Conservation (phyloP, 2,329 filamentous ascomycete species). For the Aspergillus fumigatus region DNA sequence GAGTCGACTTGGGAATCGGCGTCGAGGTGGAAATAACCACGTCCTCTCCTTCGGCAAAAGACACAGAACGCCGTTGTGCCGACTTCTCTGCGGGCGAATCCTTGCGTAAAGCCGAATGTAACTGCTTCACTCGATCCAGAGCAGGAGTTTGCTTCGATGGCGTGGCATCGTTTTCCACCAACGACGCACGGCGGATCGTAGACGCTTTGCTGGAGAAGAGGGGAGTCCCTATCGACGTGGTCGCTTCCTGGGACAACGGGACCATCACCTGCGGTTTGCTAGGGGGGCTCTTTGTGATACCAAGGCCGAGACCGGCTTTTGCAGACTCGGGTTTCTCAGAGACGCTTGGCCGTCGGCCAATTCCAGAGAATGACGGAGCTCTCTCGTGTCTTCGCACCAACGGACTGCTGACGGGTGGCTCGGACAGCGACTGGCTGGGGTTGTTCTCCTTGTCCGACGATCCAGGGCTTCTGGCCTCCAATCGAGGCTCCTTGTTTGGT, state of each 20-base stretch:
- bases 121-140: slow-evolving; percentile 12
- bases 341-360: slow-evolving; percentile 15
- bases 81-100: slow-evolving; percentile 12
- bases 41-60: slow-evolving; percentile 21
- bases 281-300: slow-evolving; percentile 26
- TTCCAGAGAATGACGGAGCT: slow-evolving; percentile 18
- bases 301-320: slow-evolving; percentile 21
- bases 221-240: slow-evolving; percentile 1
- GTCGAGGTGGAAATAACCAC: slow-evolving; percentile 6
- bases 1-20: slow-evolving; percentile 7
- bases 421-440: slow-evolving; percentile 1
- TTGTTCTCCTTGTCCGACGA: neutral
- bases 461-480: slow-evolving; percentile 11
- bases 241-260: slow-evolving; percentile 9
- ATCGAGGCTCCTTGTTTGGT: slow-evolving; percentile 23
- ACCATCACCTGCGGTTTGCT: slow-evolving; percentile 9
- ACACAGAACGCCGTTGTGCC: slow-evolving; percentile 21
- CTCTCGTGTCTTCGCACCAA: slow-evolving; percentile 11
- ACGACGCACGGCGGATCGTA: slow-evolving; percentile 4
- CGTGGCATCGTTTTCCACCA: slow-evolving; percentile 7
- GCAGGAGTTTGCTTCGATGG: slow-evolving; percentile 13
- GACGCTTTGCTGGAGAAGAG: slow-evolving; percentile 9
- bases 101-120: slow-evolving; percentile 23
- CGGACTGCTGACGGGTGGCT: slow-evolving; percentile 11
- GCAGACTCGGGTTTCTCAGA: slow-evolving; percentile 6